Percentiles rank a stretch among this genome's conserved stretches.
phyloP scores from a whole-genome alignment of 768 basidiomycete genomes.

The Mycena olivaceomarginata region DNA sequence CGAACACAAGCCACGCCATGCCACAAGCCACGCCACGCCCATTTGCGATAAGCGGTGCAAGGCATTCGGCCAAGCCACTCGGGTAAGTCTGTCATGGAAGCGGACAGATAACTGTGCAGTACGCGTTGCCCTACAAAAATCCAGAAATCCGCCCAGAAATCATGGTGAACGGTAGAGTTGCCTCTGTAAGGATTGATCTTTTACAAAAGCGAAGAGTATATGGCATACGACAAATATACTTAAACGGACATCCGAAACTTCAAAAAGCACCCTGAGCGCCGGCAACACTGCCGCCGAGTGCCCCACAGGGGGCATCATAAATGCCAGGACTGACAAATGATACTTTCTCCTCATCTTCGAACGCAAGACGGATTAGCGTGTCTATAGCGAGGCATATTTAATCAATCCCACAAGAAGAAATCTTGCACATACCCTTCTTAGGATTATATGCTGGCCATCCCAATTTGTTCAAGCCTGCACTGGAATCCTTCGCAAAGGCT shows the following conservation, averaged over 20 bases:
- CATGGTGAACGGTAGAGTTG: no score
- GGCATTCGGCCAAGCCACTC: no score
- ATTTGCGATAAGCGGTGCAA: no score
- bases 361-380: slow-evolving; percentile 29
- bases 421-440: slow-evolving; percentile 15
- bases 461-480: slow-evolving; percentile 9
- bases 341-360: slow-evolving; percentile 9
- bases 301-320: slow-evolving; percentile 32
- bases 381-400: slow-evolving; percentile 10
- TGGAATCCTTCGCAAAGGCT: slow-evolving; percentile 34
- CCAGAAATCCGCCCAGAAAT: no score
- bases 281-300: slow-evolving; percentile 25
- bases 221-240: no score
- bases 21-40: no score
- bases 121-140: no score
- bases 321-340: slow-evolving; percentile 28
- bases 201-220: no score
- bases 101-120: no score
- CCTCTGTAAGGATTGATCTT: no score
- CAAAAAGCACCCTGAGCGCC: slow-evolving; percentile 32
- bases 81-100: no score
- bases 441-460: slow-evolving; percentile 33
- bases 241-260: background rate
- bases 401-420: background rate
- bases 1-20: no score